Conservation (phyloP, 2,329 filamentous ascomycete species). For the Sporothrix brasiliensis region DNA sequence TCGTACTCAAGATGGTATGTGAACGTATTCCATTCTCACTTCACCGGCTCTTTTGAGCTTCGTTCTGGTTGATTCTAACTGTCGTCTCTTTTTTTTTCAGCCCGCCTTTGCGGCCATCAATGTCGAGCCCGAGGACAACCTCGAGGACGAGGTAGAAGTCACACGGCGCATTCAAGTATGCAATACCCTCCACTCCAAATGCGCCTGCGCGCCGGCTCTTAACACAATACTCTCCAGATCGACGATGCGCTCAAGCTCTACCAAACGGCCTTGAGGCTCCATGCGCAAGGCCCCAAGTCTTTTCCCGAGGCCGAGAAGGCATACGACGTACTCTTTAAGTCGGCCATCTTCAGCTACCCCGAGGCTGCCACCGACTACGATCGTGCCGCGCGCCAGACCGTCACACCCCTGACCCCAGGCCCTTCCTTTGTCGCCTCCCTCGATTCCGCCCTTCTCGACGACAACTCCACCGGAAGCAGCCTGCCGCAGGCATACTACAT, state of each 20-base stretch:
- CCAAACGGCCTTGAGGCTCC: constrained; percentile 85
- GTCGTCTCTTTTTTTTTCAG: constrained; percentile 41
- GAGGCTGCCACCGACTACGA: constrained; percentile 85
- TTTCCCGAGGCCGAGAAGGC: constrained; percentile 77
- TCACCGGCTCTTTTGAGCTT: background rate
- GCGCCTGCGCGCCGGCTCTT: background rate
- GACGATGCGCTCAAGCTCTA: constrained; percentile 96
- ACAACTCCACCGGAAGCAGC: constrained; percentile 76
- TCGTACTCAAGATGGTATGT: constrained; percentile 29
- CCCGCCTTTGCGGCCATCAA: constrained; percentile 85
- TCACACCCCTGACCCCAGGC: constrained; percentile 53
- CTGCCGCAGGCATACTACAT: constrained; percentile 89
- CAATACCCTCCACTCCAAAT: too few species aligned
- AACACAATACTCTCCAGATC: constrained; percentile 56
- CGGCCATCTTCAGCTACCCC: constrained; percentile 90
- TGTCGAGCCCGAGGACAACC: constrained; percentile 86
- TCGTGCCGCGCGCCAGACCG: constrained; percentile 63
- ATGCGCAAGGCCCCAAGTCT: constrained; percentile 78
- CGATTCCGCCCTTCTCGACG: constrained; percentile 62
- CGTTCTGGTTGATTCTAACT: constrained; percentile 15
- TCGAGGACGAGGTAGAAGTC: constrained; percentile 90
- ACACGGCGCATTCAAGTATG: constrained; percentile 84
- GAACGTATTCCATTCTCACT: background rate
- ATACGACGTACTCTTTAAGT: constrained; percentile 82
- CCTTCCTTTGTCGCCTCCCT: constrained; percentile 53